Evolutionary conservation across 805 yeast genomes (phyloP).

Genomic region (Saccharomycopsis vini): DNA sequence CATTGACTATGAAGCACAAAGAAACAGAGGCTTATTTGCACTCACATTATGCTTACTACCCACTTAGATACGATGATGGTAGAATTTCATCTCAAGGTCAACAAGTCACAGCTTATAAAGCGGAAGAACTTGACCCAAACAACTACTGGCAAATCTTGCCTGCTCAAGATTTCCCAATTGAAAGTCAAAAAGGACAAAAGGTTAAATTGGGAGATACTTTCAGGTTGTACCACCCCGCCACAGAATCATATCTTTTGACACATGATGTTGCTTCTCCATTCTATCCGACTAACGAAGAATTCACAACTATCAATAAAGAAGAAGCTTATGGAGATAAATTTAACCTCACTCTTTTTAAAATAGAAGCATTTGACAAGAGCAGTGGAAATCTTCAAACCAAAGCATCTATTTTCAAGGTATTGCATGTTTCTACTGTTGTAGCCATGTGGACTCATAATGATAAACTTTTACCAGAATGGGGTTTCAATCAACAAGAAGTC

Average conservation of each 20-base stretch:
- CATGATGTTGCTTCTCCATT: conserved; percentile 97
- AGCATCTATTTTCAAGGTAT: conserved; percentile 55
- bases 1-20: conserved; percentile 69
- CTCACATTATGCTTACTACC: conserved; percentile 68
- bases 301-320: conserved; percentile 63
- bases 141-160: conserved; percentile 87
- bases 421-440: conserved; percentile 82
- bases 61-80: conserved; percentile 92
- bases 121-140: conserved; percentile 38
- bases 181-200: conserved; percentile 33
- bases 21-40: conserved; percentile 74
- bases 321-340: conserved; percentile 44
- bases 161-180: conserved; percentile 34
- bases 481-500: conserved; percentile 80
- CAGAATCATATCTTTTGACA: conserved; percentile 71
- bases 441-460: conserved; percentile 92
- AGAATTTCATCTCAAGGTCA: conserved; percentile 91
- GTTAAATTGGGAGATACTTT: conserved; percentile 65
- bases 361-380: conserved; percentile 51
- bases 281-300: conserved; percentile 88
- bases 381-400: conserved; percentile 54
- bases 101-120: conserved; percentile 66
- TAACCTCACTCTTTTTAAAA: conserved; percentile 71
- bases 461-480: conserved; percentile 90
- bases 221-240: conserved; percentile 72